Evolutionary conservation across 2,329 filamentous ascomycete genomes (phyloP), one percentile per base, ranked within the genome.

Genomic region (Falciphora oryzae): DNA sequence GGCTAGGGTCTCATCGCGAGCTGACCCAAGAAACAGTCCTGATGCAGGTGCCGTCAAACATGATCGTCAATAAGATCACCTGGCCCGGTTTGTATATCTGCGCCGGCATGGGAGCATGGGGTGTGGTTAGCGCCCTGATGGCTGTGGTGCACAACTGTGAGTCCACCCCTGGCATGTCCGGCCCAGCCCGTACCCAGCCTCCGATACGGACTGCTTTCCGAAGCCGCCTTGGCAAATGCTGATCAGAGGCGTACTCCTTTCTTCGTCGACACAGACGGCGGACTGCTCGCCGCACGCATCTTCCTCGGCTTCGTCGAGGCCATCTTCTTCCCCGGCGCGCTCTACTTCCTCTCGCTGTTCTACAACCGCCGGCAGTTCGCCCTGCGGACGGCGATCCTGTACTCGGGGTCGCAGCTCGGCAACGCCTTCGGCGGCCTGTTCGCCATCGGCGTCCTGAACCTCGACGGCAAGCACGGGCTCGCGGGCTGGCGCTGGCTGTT

Each of bases 261-360:
- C 29, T 8, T 32, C 10, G 10, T 32, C 35, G 32, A 38, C 35
- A n/a, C 8, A 57, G 56, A 58, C 56, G 62, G 28, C 7, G 78
- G 81, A 4, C 70, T 84, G 58, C 68, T 83, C 27, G 77, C 75
- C 0, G 77, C 77, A 44, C 75, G 81, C 31, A 79, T 84, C 65
- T 76, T 84, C 65, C 75, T 86, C 0, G 83, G 83, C 56, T 78
- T 82, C 57, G 76, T 83, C 7, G 83, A 86, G 68, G 85, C 84
- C 0, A 80, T 83, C 4, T 85, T 83, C 71, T 85, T 85, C 69
- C 79, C 79, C 0, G 79, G 78, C 0, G 75, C 74, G 0, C 70
- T 80, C 1, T 79, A 75, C 64, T 77, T 73, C 32, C 68, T 80
- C 0, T 76, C 74, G 0, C 67, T 73, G 1, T 81, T 77, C 70